Evolutionary conservation across 1,284 basidiomycete genomes (phyloP), one percentile per base, ranked within the genome.

Genomic region (Xerocomus minutiporus): DNA sequence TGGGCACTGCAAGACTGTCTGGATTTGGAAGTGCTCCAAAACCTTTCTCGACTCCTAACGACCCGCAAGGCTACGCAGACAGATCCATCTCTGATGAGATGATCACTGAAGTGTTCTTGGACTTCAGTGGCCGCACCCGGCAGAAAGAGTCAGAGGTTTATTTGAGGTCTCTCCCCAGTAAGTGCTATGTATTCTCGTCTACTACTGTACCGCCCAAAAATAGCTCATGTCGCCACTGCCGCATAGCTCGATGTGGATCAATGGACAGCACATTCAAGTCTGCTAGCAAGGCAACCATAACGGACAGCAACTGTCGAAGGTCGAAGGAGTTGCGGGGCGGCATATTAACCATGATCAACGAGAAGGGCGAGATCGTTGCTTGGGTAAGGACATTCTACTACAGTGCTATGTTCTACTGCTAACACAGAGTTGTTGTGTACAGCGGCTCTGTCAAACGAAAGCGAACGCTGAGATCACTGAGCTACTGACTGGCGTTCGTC

Each of bases 281-380:
- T 12, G 38, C 38, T 20, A 39, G 20, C 20, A 39, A 39, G 38
- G 38, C 38, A 39, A 39, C 20, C 20, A 23, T 39, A 23, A 39
- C 38, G 1, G 20, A 39, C 38, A 39, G 38, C 20, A 8, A 39
- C 9, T 39, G 38, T 9, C 20, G 8, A 5, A 17, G 38, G 25
- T 44, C 34, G 1, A 43, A 26, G 26, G 44, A 54, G n/a, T 12
- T 54, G 5, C 45, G 40, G 9, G 44, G 54, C 7, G 25, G 44
- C 8, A 20, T 56, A 11, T 32, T 56, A 9, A 50, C 11, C 20
- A 46, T 56, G 15, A 8, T 56, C 11, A 54, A 54, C 15, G 35
- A 56, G 26, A 39, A 47, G n/a, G 43, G 49, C 0, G 29, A 56
- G 45, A 56, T 55, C 4, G 41, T 55, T 20, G 23, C 46, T 11